phyloP scores from a whole-genome alignment of 1,284 basidiomycete genomes.

The Porodaedalea pini region DNA sequence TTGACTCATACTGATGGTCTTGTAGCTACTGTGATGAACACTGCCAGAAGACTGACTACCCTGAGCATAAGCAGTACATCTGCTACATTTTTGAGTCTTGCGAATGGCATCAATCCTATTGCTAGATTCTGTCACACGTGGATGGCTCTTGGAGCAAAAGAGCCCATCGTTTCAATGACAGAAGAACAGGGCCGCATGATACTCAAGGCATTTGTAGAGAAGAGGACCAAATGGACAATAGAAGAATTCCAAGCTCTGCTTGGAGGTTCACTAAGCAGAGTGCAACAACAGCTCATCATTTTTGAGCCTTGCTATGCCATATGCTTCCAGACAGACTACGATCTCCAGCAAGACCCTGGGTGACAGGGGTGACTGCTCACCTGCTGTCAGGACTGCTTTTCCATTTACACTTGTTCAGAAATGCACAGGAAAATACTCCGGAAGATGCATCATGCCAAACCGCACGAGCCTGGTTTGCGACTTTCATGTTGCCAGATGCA shows the following conservation, averaged over 20 bases:
- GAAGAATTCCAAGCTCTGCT: not conserved
- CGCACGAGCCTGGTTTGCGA: not conserved
- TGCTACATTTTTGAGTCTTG: too few relatives aligned
- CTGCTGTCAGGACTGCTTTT: not conserved
- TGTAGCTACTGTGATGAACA: constrained; percentile 2
- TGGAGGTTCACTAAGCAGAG: not conserved
- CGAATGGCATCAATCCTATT: not conserved
- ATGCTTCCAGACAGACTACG: constrained; percentile 1
- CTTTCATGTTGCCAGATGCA: not conserved
- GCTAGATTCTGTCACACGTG: constrained; percentile 2
- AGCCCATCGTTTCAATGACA: not conserved
- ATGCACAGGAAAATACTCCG: not conserved
- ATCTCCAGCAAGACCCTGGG: not conserved
- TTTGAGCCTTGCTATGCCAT: constrained; percentile 2
- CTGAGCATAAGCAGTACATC: constrained; percentile 4
- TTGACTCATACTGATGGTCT: too few relatives aligned
- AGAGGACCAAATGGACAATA: not conserved
- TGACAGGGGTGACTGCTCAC: not conserved
- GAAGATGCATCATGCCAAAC: not conserved
- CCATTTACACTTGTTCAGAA: not conserved
- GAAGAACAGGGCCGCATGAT: not conserved
- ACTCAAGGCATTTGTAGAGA: not conserved
- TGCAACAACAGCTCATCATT: not conserved
- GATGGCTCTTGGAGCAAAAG: not conserved
- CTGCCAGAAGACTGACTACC: constrained; percentile 4